Conservation (phyloP, 371 early-diverging fungal species). For the Funneliformis caledonium region DNA sequence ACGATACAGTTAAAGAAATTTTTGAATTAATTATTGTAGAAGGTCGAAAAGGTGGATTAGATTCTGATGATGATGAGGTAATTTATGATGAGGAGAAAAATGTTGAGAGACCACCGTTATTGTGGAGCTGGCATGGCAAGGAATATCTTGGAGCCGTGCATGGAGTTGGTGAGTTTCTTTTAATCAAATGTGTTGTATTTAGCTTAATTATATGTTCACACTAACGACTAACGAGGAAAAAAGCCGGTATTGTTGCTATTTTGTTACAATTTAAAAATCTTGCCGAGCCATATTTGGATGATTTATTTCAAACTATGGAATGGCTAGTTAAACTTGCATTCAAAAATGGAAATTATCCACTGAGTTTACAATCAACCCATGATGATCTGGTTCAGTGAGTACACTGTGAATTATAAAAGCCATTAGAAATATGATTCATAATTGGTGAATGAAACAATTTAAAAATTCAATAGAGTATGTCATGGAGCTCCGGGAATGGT, state of each 20-base stretch:
- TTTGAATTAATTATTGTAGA: not conserved
- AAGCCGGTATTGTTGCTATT: not conserved
- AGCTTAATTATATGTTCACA: not conserved
- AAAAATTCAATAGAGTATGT: constrained; percentile 15
- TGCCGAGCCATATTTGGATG: constrained; percentile 2
- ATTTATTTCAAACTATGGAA: constrained; percentile 1
- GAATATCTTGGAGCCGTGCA: constrained; percentile 34
- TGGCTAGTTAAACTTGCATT: not conserved
- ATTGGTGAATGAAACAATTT: not conserved
- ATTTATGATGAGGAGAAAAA: not conserved
- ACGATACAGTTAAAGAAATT: not conserved
- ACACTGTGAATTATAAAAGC: not conserved
- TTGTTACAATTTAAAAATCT: not conserved
- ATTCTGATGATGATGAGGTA: not conserved
- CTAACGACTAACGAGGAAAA: not conserved
- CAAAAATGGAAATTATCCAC: not conserved
- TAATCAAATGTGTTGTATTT: not conserved
- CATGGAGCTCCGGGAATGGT: constrained; percentile 36
- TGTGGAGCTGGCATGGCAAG: constrained; percentile 28
- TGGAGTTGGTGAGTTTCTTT: constrained; percentile 18
- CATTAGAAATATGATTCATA: not conserved
- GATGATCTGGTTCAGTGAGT: not conserved
- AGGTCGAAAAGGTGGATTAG: not conserved
- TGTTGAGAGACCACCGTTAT: not conserved
- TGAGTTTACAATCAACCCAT: not conserved